A percentile compares a stretch with the other conserved stretches of the same genome.
Conservation (phyloP, 176 grass and related monocot species). For the Phragmites australis region DNA sequence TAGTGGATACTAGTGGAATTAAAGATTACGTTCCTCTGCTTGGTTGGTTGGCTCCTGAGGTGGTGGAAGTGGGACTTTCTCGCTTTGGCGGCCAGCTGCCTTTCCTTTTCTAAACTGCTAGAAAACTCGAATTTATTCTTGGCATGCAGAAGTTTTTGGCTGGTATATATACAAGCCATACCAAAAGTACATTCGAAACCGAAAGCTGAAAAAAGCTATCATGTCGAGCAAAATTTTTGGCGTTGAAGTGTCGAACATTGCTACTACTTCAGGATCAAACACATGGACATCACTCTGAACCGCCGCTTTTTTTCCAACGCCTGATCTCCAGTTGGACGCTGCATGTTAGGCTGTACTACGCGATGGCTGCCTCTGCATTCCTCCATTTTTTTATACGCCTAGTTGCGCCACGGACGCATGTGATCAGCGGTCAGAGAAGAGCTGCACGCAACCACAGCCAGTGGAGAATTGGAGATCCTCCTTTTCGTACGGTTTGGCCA, state of each 20-base stretch:
- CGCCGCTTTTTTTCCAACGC: slow-evolving; percentile 16
- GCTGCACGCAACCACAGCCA: neutral
- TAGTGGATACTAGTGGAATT: no score
- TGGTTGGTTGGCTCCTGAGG: slow-evolving; percentile 46
- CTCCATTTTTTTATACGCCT: slow-evolving; percentile 14
- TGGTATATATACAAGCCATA: neutral
- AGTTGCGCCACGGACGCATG: neutral
- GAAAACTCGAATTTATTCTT: neutral
- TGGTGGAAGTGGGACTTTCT: slow-evolving; percentile 9
- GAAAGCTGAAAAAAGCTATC: neutral
- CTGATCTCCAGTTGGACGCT: neutral
- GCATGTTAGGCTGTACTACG: neutral
- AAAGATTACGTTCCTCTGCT: slow-evolving; percentile 5
- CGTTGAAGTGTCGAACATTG: neutral
- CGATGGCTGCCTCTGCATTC: neutral
- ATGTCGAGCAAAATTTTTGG: neutral
- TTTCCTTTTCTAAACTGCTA: neutral
- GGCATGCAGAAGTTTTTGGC: neutral
- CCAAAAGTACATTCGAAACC: neutral
- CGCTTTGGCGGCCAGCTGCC: neutral
- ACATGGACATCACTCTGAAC: neutral
- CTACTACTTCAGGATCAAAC: neutral
- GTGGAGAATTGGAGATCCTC: slow-evolving; percentile 3
- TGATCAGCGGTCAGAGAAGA: neutral
- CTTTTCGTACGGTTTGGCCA: slow-evolving; percentile 23